Base-by-base conservation (phyloP, 345 rosid genomes). In the Gossypium raimondii region DNA sequence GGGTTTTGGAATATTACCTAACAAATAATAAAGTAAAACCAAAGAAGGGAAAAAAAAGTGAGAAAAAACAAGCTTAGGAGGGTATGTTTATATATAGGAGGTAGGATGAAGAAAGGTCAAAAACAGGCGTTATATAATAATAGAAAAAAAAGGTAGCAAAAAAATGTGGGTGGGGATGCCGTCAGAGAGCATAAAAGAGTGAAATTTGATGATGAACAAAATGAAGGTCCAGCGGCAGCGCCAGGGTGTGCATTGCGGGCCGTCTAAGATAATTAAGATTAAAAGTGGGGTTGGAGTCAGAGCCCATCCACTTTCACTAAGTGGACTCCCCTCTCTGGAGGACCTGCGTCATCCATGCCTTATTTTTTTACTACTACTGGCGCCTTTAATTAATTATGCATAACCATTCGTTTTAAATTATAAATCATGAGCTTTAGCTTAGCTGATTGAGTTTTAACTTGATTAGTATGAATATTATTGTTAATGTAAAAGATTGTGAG, bases 211-310 rank as follows among this genome's bases (percentile, higher is more conserved):
- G 58, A 53, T 53, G 22, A 2, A 53, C 20, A 53, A 0, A 17
- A 73, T 27, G 66, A 73, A 25, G 56, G 56, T 34, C 41, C 24
- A n/a, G 16, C 56, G 38, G 34, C 38, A 20, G 2, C 14, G 29
- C 71, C 56, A 13, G 71, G 17, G 70, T 66, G 53, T 66, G 29
- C 29, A 20, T 1, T 43, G 70, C 17, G 53, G 29, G 11, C 11
- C 45, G 12, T 24, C 9, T 11, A 65, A 6, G 53, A 4, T 56
- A 20, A 56, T 47, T 11, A 47, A 9, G 20, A 3, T 16, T 9
- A 66, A 47, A 47, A 47, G 71, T 67, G 71, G 71, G 20, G 38
- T 67, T 47, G 56, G 71, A 67, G 71, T 67, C 71, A 47, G 71
- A 47, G 56, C 56, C 56, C 55, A 47, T 67, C 17, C 56, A 47